Percentiles rank a stretch among this genome's conserved stretches.
Conservation (phyloP, 768 basidiomycete species). For the Amanita polypyramis region DNA sequence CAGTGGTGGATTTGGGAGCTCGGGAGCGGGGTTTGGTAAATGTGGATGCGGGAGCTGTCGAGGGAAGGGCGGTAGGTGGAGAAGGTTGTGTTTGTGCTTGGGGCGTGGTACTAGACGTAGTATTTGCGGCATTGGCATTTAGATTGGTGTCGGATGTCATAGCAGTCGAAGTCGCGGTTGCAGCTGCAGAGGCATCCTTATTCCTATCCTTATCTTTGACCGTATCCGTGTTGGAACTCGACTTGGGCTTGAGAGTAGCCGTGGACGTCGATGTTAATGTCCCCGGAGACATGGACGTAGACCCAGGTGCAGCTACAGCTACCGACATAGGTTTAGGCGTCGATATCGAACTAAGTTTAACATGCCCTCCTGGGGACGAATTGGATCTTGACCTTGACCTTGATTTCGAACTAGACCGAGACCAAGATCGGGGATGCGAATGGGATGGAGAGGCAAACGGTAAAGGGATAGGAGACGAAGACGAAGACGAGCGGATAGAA, state of each 20-base stretch:
- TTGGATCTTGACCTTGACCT: slow-evolving; percentile 17
- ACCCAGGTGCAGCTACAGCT: too few species aligned
- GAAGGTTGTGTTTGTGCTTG: too few species aligned
- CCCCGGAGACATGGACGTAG: too few species aligned
- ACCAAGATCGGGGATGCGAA: slow-evolving; percentile 13
- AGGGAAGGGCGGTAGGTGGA: too few species aligned
- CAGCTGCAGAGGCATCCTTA: slow-evolving; percentile 10
- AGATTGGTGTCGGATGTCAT: slow-evolving; percentile 16
- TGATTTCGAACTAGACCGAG: background rate
- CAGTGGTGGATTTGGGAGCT: slow-evolving; percentile 12
- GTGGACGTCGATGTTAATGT: too few species aligned
- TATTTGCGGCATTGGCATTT: slow-evolving; percentile 4
- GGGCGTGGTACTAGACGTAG: too few species aligned
- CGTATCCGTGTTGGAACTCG: too few species aligned
- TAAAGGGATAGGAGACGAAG: slow-evolving; percentile 15
- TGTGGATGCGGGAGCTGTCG: background rate
- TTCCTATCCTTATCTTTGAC: too few species aligned
- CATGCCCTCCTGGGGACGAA: slow-evolving; percentile 12
- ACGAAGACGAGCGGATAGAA: slow-evolving; percentile 22
- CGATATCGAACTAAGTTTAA: too few species aligned
- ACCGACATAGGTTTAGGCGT: too few species aligned
- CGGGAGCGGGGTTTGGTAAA: slow-evolving; percentile 9
- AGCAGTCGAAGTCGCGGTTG: slow-evolving; percentile 6
- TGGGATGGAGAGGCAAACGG: slow-evolving; percentile 38
- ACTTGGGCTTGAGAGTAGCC: too few species aligned